These are phyloP conservation scores for Hanseniaspora sp. DNA, from an alignment of 1,139 yeast genomes.

Conservation along the genomic window DNA sequence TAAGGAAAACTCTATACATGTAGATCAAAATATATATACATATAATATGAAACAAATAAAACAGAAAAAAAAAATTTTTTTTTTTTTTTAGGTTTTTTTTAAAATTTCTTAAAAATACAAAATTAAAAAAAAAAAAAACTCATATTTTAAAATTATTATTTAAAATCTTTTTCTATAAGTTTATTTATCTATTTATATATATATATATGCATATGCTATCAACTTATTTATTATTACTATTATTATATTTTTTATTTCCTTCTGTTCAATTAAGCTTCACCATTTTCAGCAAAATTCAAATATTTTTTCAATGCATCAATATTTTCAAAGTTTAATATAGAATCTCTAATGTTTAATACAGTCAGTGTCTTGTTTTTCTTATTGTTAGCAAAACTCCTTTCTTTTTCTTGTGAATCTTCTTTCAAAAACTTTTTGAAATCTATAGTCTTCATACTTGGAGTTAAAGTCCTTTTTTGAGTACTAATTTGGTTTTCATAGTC, in stretches of 20 bases:
- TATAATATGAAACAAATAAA: no score
- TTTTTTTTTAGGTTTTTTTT: neutral
- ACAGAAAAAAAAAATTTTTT: neutral
- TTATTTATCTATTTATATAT: no score
- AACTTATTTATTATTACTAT: neutral
- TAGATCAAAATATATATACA: no score
- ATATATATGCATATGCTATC: neutral
- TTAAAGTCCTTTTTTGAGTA: neutral
- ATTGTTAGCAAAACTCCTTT: neutral
- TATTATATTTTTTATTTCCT: no score
- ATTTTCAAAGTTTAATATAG: constrained; percentile 15
- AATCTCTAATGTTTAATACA: constrained; percentile 13
- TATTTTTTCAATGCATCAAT: constrained; percentile 13
- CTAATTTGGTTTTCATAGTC: no score
- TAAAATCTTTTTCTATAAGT: neutral
- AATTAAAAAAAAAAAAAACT: neutral
- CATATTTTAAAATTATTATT: neutral
- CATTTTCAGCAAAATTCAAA: constrained; percentile 14
- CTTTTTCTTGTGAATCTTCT: neutral
- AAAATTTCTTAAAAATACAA: neutral
- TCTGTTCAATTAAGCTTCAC: neutral
- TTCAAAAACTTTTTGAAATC: constrained; percentile 6
- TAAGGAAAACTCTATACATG: neutral
- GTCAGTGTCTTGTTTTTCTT: constrained; percentile 9
- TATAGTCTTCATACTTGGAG: constrained; percentile 15